Conservation (phyloP, 768 basidiomycete genomes). For the Auricularia auricula-judae region DNA sequence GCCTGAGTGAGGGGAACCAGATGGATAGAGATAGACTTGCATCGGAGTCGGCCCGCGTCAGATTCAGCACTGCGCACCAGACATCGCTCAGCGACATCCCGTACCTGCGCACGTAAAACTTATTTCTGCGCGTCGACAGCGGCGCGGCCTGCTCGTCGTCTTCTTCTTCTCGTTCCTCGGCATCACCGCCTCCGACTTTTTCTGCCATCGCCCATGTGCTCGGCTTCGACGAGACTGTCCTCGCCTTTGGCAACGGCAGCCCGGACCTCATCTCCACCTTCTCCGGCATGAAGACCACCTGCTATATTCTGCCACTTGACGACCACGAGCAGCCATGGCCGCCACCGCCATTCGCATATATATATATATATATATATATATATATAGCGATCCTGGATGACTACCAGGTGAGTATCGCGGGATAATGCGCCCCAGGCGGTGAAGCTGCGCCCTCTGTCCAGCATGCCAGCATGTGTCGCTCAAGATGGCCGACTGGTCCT, state of each 20-base stretch:
- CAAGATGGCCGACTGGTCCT: slow-evolving; percentile 42
- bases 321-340: too few species aligned
- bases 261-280: slow-evolving; percentile 96
- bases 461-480: slow-evolving; percentile 42
- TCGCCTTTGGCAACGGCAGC: slow-evolving; percentile 95
- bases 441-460: slow-evolving; percentile 24
- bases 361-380: too few species aligned
- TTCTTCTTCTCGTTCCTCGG: slow-evolving; percentile 96
- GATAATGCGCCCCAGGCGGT: slow-evolving; percentile 15
- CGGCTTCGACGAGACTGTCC: slow-evolving; percentile 80
- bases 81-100: slow-evolving; percentile 55
- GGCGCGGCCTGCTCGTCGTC: slow-evolving; percentile 50
- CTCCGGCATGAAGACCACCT: slow-evolving; percentile 64
- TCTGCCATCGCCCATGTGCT: slow-evolving; percentile 78
- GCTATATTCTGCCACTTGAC: too few species aligned
- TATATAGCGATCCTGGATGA: slow-evolving; percentile 51
- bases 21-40: too few species aligned
- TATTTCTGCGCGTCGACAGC: slow-evolving; percentile 48
- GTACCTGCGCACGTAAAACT: slow-evolving; percentile 47
- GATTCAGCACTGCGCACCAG: slow-evolving; percentile 32
- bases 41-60: too few species aligned
- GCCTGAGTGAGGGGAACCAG: too few species aligned
- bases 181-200: slow-evolving; percentile 83
- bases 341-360: too few species aligned
- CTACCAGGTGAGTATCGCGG: slow-evolving; percentile 22